Conservation (phyloP, 2,329 filamentous ascomycete genomes). For the Colletotrichum musae region DNA sequence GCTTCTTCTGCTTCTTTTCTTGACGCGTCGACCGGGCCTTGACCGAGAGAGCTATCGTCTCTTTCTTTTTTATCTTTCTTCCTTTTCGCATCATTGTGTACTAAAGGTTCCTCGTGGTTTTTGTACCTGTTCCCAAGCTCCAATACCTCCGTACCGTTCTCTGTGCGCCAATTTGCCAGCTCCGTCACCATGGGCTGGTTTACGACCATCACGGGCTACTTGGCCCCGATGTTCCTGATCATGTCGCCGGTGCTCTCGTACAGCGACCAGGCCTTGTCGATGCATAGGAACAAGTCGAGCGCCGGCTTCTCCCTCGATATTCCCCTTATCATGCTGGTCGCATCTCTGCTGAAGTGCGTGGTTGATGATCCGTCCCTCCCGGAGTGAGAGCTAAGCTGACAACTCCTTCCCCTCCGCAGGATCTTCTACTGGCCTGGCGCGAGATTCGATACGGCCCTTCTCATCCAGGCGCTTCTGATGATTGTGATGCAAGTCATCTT, state of each 20-base stretch:
- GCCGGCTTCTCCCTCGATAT: conserved; percentile 80
- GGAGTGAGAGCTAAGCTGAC: conserved; percentile 32
- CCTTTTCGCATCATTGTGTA: neutral
- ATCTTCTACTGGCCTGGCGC: conserved; percentile 80
- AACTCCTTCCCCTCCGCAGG: conserved; percentile 53
- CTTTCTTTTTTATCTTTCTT: neutral
- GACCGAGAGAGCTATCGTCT: neutral
- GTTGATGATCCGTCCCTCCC: conserved; percentile 7
- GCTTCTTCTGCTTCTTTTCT: conserved; percentile 36
- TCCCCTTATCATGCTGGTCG: conserved; percentile 80
- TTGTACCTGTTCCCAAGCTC: neutral
- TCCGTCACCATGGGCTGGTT: conserved; percentile 30
- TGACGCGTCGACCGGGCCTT: conserved; percentile 28
- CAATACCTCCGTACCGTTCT: neutral
- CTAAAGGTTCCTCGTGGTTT: neutral
- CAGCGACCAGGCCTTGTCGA: conserved; percentile 75
- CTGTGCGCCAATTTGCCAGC: conserved; percentile 5
- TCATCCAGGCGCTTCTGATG: conserved; percentile 77
- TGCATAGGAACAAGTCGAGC: conserved; percentile 75
- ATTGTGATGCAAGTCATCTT: conserved; percentile 74
- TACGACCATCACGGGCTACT: conserved; percentile 64
- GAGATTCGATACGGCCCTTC: conserved; percentile 73
- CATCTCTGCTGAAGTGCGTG: conserved; percentile 74
- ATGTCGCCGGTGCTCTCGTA: conserved; percentile 76
- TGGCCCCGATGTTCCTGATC: conserved; percentile 75